Evolutionary conservation across 257 asterid genomes (phyloP), one percentile per base, ranked within the genome.

Genomic region (Vinca minor): DNA sequence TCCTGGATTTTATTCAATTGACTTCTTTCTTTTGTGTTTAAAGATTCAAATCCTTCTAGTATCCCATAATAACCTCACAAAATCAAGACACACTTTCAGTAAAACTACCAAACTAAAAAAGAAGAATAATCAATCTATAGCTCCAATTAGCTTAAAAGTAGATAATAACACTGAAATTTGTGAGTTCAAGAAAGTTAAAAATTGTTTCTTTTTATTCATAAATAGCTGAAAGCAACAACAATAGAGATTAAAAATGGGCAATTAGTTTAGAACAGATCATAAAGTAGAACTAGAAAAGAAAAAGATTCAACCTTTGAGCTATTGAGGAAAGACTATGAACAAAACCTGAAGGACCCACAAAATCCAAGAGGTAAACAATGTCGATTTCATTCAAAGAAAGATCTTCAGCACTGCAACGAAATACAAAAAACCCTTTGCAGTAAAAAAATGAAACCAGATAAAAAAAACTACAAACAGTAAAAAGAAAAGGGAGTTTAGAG

Each of bases 341-440:
- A 73, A 91, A 91, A 67, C 88, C 88, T 32, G 94, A 72, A 2
- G 96, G 95, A 4, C 96, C 98, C 81, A 91, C 95, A 72, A 88
- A 91, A 76, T 91, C 98, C 80, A 88, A 72, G n/a, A 91, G 88
- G 78, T 86, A 88, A 65, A 88, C 85, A 31, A 26, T 41, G 69
- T 77, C 89, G 54, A 83, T 83, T 72, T 88, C 87, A 71, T 71
- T 36, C 60, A 84, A 68, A 34, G 95, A 96, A 64, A 91, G 84
- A 60, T 91, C 87, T 62, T 86, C 91, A 61, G 63, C 81, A 68
- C 95, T 89, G 85, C 48, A 49, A 39, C 8, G 2, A 52, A 45
- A 1, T n/a, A 21, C 26, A 38, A 26, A 58, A 35, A 72, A 65
- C 67, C 8, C 39, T 17, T 59, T 62, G 15, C 52, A 67, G 25